A percentile compares a stretch with the other conserved stretches of the same genome.
Conservation (phyloP, 1,139 yeast species). For the Yarrowia galli region DNA sequence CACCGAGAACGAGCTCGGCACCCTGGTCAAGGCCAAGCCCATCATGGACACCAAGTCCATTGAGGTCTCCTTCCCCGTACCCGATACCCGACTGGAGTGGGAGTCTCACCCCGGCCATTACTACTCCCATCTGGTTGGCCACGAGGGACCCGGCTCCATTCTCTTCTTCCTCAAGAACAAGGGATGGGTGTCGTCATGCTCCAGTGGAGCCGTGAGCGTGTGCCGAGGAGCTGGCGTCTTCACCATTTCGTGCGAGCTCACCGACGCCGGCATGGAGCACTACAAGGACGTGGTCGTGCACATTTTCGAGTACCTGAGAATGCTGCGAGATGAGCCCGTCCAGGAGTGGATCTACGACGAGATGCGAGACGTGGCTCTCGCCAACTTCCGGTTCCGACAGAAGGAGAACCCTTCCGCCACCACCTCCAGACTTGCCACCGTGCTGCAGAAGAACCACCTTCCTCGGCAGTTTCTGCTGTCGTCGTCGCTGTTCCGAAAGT, state of each 20-base stretch:
- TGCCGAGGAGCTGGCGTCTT: slow-evolving; percentile 75
- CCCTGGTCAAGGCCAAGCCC: slow-evolving; percentile 73
- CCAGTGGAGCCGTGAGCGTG: slow-evolving; percentile 75
- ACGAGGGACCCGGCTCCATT: slow-evolving; percentile 87
- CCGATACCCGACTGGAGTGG: slow-evolving; percentile 73
- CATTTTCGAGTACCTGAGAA: slow-evolving; percentile 73
- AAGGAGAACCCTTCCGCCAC: slow-evolving; percentile 69
- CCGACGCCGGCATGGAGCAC: slow-evolving; percentile 69
- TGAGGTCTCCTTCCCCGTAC: slow-evolving; percentile 73
- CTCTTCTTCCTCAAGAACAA: slow-evolving; percentile 69
- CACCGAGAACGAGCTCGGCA: slow-evolving; percentile 58
- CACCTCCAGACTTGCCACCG: slow-evolving; percentile 59
- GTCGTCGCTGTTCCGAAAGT: slow-evolving; percentile 64
- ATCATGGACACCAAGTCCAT: slow-evolving; percentile 78
- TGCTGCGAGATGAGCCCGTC: slow-evolving; percentile 64
- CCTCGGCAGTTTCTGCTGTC: slow-evolving; percentile 72
- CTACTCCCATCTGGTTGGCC: slow-evolving; percentile 84
- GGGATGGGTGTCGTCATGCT: slow-evolving; percentile 82
- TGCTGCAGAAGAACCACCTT: slow-evolving; percentile 59
- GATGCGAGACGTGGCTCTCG: slow-evolving; percentile 56
- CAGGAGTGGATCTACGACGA: slow-evolving; percentile 64
- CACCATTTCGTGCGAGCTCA: slow-evolving; percentile 72
- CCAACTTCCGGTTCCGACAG: slow-evolving; percentile 70
- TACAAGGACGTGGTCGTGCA: slow-evolving; percentile 66
- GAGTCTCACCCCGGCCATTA: slow-evolving; percentile 72